Percentiles rank a stretch among this genome's conserved stretches.
Conservation (phyloP, 2,329 filamentous ascomycete genomes). For the Coniochaeta hoffmannii region DNA sequence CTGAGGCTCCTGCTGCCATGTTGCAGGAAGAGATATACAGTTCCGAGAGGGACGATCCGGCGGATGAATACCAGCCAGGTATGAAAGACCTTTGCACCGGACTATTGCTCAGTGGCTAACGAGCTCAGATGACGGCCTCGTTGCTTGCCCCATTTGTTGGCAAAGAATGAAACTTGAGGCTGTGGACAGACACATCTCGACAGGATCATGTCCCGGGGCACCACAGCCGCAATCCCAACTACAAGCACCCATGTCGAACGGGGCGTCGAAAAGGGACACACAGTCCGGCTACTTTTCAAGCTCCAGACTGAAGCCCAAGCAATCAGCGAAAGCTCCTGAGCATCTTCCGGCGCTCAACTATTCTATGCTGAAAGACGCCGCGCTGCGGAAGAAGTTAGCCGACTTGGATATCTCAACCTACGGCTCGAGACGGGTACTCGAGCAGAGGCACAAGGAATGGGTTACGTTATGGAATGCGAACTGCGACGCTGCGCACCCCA, state of each 20-base stretch:
- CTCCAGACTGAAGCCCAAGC: conserved; percentile 7
- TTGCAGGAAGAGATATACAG: conserved; percentile 20
- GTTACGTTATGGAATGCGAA: conserved; percentile 95
- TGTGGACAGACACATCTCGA: conserved; percentile 78
- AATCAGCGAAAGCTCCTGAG: conserved; percentile 38
- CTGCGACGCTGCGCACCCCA: conserved; percentile 73
- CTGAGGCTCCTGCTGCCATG: conserved; percentile 28
- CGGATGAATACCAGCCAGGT: conserved; percentile 23
- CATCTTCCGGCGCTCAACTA: conserved; percentile 79
- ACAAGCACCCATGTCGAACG: conserved; percentile 4
- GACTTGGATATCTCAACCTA: conserved; percentile 70
- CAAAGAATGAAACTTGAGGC: conserved; percentile 70
- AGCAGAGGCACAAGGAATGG: conserved; percentile 85
- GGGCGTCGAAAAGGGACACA: neutral
- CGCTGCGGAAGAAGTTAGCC: conserved; percentile 70
- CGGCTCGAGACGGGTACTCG: conserved; percentile 63
- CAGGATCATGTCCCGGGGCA: conserved; percentile 34
- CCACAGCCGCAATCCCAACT: conserved; percentile 22
- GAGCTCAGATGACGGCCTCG: conserved; percentile 59
- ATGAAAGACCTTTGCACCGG: conserved; percentile 3
- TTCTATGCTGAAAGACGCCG: conserved; percentile 71
- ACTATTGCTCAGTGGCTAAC: conserved; percentile 4
- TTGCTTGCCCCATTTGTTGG: conserved; percentile 76
- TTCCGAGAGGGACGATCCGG: conserved; percentile 26
- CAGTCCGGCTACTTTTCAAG: neutral